Base-by-base conservation (phyloP, 1,139 yeast genomes). In the Zygosaccharomyces sapae region DNA sequence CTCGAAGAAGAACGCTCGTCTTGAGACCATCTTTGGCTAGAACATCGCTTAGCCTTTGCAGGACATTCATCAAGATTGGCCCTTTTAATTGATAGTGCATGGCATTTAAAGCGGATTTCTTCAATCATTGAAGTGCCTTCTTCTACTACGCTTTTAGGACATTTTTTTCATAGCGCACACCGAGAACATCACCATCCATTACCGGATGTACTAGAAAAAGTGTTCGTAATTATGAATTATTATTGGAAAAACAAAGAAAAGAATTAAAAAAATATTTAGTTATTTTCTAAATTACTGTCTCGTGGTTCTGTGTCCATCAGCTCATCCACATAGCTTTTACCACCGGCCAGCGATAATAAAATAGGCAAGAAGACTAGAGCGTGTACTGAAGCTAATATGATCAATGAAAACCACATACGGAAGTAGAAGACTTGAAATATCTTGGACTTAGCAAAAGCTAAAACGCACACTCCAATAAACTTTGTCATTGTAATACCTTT, bases 401-500 rank as follows among this genome's bases (percentile, higher is more conserved):
- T 84, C 53, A 92, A 72, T 1, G 88, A 73, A n/a, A 86, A 71
- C 97, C 97, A 92, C 97, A 92, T 89, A 51, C 96, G 70, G 73
- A 92, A 92, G 63, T 92, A 92, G 65, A 87, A 92, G 1, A 92
- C 79, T 55, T 89, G 95, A 65, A 90, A 92, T 31, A 92, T 90
- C 66, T 85, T 81, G 29, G 95, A 86, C 51, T 78, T 71, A 0
- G 97, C 87, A 62, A 89, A 89, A 4, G 95, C 95, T 40, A 92
- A 71, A 5, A 92, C 96, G 24, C 76, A 68, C 1, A 92, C 89
- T 1, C 98, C 98, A 54, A 92, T 82, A 36, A 90, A 69, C 63
- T 92, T 92, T 4, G 97, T 92, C 55, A 89, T 63, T 1, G 96
- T 86, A 46, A 92, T 90, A 1, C 98, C 98, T 16, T 88, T 84